Conservation (phyloP, 2,329 filamentous ascomycete species). For the Microsporum ferrugineum region DNA sequence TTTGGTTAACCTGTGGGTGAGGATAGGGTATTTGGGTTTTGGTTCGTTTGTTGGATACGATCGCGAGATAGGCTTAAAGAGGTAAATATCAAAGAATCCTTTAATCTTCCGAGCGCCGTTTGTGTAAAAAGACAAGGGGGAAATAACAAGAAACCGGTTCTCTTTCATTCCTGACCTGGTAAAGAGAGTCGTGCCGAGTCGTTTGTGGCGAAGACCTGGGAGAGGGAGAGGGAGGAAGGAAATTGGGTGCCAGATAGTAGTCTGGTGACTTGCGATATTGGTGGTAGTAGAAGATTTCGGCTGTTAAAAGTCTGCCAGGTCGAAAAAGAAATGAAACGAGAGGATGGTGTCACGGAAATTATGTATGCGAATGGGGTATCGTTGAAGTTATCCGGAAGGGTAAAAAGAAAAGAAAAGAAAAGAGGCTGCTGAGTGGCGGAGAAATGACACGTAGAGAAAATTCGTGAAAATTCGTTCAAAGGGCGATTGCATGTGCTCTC, state of each 20-base stretch:
- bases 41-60: neutral
- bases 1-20: neutral
- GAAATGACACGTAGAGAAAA: slow-evolving; percentile 2
- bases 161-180: neutral
- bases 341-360: neutral
- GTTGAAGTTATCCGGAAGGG: neutral
- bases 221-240: neutral
- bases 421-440: neutral
- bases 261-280: neutral
- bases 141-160: neutral
- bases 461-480: neutral
- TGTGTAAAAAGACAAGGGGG: neutral
- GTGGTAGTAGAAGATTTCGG: neutral
- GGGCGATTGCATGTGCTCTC: neutral
- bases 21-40: neutral
- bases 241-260: neutral
- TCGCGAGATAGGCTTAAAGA: neutral
- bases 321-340: neutral
- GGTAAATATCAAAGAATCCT: neutral
- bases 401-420: neutral
- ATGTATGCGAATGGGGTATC: slow-evolving; percentile 3
- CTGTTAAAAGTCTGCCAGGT: neutral
- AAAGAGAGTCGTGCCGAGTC: neutral
- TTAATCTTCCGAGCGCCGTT: slow-evolving; percentile 1
- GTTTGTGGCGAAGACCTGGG: neutral